Conservation (phyloP, 192 early-diverging fungal genomes). For the Thoreauomyces humboldtii region DNA sequence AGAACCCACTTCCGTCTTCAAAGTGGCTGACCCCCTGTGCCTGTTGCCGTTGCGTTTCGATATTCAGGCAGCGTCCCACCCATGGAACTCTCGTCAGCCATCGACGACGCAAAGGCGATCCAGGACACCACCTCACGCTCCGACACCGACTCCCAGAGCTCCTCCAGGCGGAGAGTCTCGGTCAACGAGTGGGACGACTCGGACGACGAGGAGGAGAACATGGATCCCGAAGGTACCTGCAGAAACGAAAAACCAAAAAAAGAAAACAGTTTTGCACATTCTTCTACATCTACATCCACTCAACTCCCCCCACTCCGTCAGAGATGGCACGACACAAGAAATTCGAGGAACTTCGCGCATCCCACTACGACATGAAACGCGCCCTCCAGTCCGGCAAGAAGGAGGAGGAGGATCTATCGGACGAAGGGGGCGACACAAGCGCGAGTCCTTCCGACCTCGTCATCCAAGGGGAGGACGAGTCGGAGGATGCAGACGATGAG, state of each 20-base stretch:
- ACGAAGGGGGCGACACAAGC: neutral
- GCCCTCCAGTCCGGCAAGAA: slow-evolving; percentile 48
- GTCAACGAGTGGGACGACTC: slow-evolving; percentile 58
- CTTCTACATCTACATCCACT: too few species aligned
- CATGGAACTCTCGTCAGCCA: slow-evolving; percentile 34
- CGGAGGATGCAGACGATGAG: slow-evolving; percentile 49
- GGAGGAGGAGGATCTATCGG: neutral
- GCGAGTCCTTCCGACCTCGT: neutral
- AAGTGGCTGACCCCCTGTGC: neutral
- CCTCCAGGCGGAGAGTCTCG: neutral
- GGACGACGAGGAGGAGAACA: slow-evolving; percentile 50
- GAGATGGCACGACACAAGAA: slow-evolving; percentile 43
- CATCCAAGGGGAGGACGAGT: slow-evolving; percentile 21
- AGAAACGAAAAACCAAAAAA: too few species aligned
- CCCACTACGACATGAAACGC: slow-evolving; percentile 90
- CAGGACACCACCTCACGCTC: neutral
- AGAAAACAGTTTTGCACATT: too few species aligned
- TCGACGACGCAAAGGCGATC: slow-evolving; percentile 7
- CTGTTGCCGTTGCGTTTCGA: too few species aligned
- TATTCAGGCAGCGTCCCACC: slow-evolving; percentile 29
- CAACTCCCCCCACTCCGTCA: too few species aligned
- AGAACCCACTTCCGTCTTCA: neutral
- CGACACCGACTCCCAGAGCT: neutral
- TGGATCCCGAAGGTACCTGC: slow-evolving; percentile 56
- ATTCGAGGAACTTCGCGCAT: slow-evolving; percentile 73